phyloP scores from a whole-genome alignment of 202 grass and related monocot species.

The Zizania palustris region DNA sequence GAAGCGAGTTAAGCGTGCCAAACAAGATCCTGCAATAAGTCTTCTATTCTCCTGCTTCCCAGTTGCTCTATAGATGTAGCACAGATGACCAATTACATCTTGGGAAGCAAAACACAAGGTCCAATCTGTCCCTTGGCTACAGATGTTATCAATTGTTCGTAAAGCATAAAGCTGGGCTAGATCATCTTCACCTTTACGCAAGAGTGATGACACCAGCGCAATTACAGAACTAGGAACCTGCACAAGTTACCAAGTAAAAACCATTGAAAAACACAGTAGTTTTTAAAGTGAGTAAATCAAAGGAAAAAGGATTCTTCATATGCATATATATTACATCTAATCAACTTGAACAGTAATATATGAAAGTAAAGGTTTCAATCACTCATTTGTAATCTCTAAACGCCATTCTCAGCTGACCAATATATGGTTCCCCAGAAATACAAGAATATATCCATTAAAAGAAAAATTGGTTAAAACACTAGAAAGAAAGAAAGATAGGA shows the following conservation, averaged over 20 bases:
- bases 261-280: conserved; percentile 12
- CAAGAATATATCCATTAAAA: conserved; percentile 19
- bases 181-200: conserved; percentile 97
- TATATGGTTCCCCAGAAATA: not conserved
- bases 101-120: conserved; percentile 88
- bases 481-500: not conserved
- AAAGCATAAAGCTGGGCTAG: conserved; percentile 91
- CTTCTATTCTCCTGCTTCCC: conserved; percentile 91
- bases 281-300: conserved; percentile 2
- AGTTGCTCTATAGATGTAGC: conserved; percentile 90
- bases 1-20: conserved; percentile 81
- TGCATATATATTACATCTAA: not conserved
- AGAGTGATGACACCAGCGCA: conserved; percentile 82
- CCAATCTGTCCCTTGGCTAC: conserved; percentile 91
- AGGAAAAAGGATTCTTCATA: conserved; percentile 18
- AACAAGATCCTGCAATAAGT: conserved; percentile 89
- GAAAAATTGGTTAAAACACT: not conserved
- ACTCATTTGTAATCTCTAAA: not conserved
- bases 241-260: conserved; percentile 41
- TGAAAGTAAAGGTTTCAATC: not conserved
- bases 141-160: conserved; percentile 95
- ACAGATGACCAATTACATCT: conserved; percentile 82
- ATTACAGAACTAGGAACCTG: conserved; percentile 95
- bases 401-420: not conserved
- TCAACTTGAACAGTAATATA: not conserved